Base-by-base conservation (phyloP, 2,329 filamentous ascomycete species). In the Coniella lustricola region DNA sequence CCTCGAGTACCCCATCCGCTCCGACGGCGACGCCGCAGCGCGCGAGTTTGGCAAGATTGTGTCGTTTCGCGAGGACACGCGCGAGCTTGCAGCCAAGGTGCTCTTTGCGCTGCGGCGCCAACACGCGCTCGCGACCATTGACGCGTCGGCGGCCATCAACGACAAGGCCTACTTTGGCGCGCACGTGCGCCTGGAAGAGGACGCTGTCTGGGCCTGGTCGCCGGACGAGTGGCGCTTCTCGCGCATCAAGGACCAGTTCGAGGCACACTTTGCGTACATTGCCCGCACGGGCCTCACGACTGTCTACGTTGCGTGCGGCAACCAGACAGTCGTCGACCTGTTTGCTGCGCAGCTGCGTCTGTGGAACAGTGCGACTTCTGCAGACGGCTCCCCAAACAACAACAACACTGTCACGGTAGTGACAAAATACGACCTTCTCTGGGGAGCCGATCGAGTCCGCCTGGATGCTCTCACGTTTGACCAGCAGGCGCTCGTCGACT, bases 1-100 rank as follows among this genome's bases (percentile, higher is more conserved):
- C 47, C 60, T 68, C 36, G 61, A 67, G 40, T 69, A 67, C 44
- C 66, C 66, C 9, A 62, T 63, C 3, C 58, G 56, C 37, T 59
- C 59, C 39, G 65, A 69, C 53, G 65, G 65, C 32, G 53, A 57
- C 37, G 56, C 54, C 12, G 63, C 69, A 25, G 62, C 59, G 2
- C 56, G 56, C 54, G 57, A 61, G 47, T 64, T 63, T 46, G 62
- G 62, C 56, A 64, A 64, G 55, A 57, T 64, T 41, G 45, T 64
- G 14, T 63, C 61, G 8, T 64, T 64, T 48, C 59, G 62, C 7
- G 55, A 52, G 43, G 61, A 64, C 44, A 62, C 61, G 3, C 60
- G 60, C 35, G 58, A 50, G 3, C 51, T 64, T 9, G 59, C 62
- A 0, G 62, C 61, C 16, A 55, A 55, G 44, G 58, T 61, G 7